These are phyloP conservation scores for Umbilicus rupestris DNA, from an alignment of 164 flowering plant genomes.

Conservation along the genomic window DNA sequence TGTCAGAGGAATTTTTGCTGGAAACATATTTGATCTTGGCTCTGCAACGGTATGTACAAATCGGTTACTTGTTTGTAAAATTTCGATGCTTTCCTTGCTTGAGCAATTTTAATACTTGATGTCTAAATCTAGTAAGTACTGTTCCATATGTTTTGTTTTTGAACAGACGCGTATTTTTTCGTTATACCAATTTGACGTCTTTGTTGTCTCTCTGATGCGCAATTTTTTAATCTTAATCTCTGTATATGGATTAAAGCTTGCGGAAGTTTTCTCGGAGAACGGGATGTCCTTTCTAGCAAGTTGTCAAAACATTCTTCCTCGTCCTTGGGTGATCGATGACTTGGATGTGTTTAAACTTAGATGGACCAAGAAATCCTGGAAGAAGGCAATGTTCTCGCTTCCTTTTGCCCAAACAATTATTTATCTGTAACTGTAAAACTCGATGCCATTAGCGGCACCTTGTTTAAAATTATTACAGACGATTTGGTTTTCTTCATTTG, in stretches of 20 bases:
- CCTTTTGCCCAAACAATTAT: not conserved
- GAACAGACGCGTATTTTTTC: not conserved
- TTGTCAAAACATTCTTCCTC: conserved; percentile 79
- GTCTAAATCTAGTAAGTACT: not conserved
- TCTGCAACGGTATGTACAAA: conserved; percentile 67
- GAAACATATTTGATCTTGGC: conserved; percentile 97
- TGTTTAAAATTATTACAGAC: conserved; percentile 14
- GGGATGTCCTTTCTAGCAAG: conserved; percentile 96
- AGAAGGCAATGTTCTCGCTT: conserved; percentile 44
- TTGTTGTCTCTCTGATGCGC: no score
- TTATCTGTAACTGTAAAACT: not conserved
- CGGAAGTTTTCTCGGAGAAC: conserved; percentile 92
- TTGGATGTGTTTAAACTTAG: conserved; percentile 58
- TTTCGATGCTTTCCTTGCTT: not conserved
- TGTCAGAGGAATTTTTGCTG: conserved; percentile 92
- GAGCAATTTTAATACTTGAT: not conserved
- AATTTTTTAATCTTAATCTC: not conserved
- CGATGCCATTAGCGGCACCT: conserved; percentile 23
- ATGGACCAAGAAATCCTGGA: conserved; percentile 84
- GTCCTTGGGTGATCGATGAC: conserved; percentile 99
- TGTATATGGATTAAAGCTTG: conserved; percentile 58
- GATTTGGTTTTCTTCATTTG: conserved; percentile 1
- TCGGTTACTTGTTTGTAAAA: not conserved
- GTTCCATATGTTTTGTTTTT: not conserved
- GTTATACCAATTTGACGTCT: not conserved